phyloP scores from a whole-genome alignment of 495 filamentous ascomycete genomes.

The Xylaria longipes region DNA sequence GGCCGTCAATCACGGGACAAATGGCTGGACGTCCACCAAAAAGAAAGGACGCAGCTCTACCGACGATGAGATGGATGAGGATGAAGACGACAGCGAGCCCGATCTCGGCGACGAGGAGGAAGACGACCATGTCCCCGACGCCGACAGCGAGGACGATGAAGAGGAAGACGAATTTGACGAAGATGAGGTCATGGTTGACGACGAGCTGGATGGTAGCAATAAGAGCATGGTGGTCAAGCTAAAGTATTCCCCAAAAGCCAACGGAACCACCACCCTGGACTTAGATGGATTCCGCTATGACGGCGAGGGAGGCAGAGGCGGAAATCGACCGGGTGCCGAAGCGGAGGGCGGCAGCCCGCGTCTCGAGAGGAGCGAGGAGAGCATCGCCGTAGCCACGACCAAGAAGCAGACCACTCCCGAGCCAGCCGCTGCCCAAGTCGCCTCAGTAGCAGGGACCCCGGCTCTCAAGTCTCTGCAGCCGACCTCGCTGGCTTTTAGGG shows the following conservation, averaged over 20 bases:
- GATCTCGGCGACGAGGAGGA: slow-evolving; percentile 71
- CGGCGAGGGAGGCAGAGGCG: slow-evolving; percentile 26
- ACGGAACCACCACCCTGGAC: slow-evolving; percentile 30
- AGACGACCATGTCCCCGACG: slow-evolving; percentile 56
- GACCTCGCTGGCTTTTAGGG: slow-evolving; percentile 57
- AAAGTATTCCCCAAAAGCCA: slow-evolving; percentile 39
- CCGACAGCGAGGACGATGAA: slow-evolving; percentile 53
- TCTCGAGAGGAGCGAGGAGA: slow-evolving; percentile 75
- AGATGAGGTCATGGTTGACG: slow-evolving; percentile 61
- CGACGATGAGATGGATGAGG: slow-evolving; percentile 76
- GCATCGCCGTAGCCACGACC: slow-evolving; percentile 67
- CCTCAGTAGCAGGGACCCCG: slow-evolving; percentile 20
- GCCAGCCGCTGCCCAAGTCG: neutral
- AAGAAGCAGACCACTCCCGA: slow-evolving; percentile 33
- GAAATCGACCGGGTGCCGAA: slow-evolving; percentile 15
- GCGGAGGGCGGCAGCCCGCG: slow-evolving; percentile 61
- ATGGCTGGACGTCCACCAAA: slow-evolving; percentile 58
- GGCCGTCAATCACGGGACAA: slow-evolving; percentile 50
- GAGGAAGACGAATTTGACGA: slow-evolving; percentile 60
- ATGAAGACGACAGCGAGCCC: slow-evolving; percentile 61
- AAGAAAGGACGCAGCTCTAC: slow-evolving; percentile 69
- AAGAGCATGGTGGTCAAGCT: slow-evolving; percentile 72
- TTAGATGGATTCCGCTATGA: slow-evolving; percentile 36
- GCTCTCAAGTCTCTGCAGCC: slow-evolving; percentile 36
- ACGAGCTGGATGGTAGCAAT: slow-evolving; percentile 57